phyloP scores from a whole-genome alignment of 371 early-diverging fungal genomes.

The Mortierella sp. region DNA sequence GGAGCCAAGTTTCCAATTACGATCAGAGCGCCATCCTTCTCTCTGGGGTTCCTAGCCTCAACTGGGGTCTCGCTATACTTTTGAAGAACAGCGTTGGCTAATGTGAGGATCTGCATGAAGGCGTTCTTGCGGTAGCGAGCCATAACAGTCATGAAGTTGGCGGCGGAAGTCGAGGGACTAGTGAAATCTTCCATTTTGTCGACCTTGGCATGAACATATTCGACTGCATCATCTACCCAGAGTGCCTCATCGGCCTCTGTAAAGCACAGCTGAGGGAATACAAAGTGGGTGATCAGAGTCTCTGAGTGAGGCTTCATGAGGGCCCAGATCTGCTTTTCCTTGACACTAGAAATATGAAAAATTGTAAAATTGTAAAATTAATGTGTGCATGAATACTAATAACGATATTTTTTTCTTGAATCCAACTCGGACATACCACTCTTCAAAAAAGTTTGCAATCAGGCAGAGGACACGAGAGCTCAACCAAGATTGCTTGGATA shows the following conservation, averaged over 20 bases:
- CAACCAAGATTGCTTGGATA: slow-evolving; percentile 75
- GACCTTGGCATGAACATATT: slow-evolving; percentile 82
- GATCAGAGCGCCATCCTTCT: slow-evolving; percentile 91
- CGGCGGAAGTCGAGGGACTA: slow-evolving; percentile 78
- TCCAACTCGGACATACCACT: slow-evolving; percentile 36
- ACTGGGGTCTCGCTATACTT: slow-evolving; percentile 71
- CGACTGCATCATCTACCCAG: slow-evolving; percentile 93
- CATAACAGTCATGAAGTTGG: slow-evolving; percentile 78
- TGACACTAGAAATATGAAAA: slow-evolving; percentile 70
- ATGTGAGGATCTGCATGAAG: slow-evolving; percentile 80
- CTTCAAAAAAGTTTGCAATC: slow-evolving; percentile 67
- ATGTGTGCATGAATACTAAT: not conserved
- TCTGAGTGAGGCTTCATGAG: slow-evolving; percentile 86
- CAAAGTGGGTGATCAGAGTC: slow-evolving; percentile 81
- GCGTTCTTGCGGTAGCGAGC: slow-evolving; percentile 82
- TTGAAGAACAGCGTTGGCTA: slow-evolving; percentile 79
- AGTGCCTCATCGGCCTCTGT: slow-evolving; percentile 83
- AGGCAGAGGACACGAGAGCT: slow-evolving; percentile 67
- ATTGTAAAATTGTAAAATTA: slow-evolving; percentile 10
- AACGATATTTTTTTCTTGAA: too few species aligned
- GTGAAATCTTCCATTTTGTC: slow-evolving; percentile 86
- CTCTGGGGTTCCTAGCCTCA: slow-evolving; percentile 77
- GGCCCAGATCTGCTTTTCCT: slow-evolving; percentile 90
- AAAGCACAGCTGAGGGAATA: slow-evolving; percentile 93
- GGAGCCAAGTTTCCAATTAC: slow-evolving; percentile 82